phyloP scores from a whole-genome alignment of 768 basidiomycete genomes.

The Termitomyces sp. region DNA sequence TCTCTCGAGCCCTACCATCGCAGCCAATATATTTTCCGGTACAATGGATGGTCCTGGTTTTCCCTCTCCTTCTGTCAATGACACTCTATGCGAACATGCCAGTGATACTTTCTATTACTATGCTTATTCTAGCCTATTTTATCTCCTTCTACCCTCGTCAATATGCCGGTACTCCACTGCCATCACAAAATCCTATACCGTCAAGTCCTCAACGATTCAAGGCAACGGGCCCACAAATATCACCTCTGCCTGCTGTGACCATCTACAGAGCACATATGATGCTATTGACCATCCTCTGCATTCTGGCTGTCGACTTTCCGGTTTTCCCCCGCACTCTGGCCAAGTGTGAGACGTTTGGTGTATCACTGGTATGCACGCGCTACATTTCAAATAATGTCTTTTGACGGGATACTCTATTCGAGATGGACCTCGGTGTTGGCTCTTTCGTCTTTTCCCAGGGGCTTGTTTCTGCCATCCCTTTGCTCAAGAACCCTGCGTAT shows the following conservation, averaged over 20 bases:
- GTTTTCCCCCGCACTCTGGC: slow-evolving; percentile 85
- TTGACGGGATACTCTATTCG: slow-evolving; percentile 1
- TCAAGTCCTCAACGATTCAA: slow-evolving; percentile 5
- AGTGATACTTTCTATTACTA: slow-evolving; percentile 38
- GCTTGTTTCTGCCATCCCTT: slow-evolving; percentile 79
- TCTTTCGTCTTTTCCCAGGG: slow-evolving; percentile 98
- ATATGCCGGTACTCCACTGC: slow-evolving; percentile 44
- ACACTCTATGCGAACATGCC: slow-evolving; percentile 69
- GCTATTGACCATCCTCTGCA: slow-evolving; percentile 84
- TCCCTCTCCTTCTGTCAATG: slow-evolving; percentile 80
- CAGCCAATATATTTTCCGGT: slow-evolving; percentile 31
- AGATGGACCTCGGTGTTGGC: slow-evolving; percentile 99
- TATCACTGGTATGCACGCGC: slow-evolving; percentile 68
- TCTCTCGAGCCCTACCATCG: slow-evolving; percentile 39
- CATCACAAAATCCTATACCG: slow-evolving; percentile 27
- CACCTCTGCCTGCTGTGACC: slow-evolving; percentile 72
- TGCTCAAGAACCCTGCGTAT: slow-evolving; percentile 59
- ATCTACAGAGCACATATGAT: slow-evolving; percentile 94
- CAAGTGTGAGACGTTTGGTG: slow-evolving; percentile 93
- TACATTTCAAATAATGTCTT: slow-evolving; percentile 4
- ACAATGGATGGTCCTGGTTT: slow-evolving; percentile 62
- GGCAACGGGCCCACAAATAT: slow-evolving; percentile 17
- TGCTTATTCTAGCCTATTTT: slow-evolving; percentile 42
- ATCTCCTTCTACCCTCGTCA: slow-evolving; percentile 39
- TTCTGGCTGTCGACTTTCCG: slow-evolving; percentile 94